These are phyloP conservation scores for Pleurotus platypus DNA, from an alignment of 768 basidiomycete genomes.

Conservation along the genomic window DNA sequence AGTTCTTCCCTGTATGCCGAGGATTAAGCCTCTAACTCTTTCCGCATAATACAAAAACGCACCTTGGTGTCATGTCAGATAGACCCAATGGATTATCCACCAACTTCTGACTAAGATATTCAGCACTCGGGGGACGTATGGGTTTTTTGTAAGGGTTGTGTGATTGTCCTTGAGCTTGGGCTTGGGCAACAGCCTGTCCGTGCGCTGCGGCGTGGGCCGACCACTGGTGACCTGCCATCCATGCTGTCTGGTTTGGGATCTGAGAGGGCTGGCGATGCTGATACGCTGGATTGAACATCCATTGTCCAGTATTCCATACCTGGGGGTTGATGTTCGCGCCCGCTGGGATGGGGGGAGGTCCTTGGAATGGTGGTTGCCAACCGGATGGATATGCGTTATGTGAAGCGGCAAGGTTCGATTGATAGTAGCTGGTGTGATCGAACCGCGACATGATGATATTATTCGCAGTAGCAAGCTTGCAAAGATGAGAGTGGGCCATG, in stretches of 20 bases:
- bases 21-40: too few species aligned
- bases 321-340: conserved; percentile 39
- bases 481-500: conserved; percentile 1
- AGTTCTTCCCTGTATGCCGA: conserved; percentile 26
- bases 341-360: conserved; percentile 55
- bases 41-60: conserved; percentile 19
- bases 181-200: conserved; percentile 19
- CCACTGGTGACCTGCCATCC: conserved; percentile 19
- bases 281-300: conserved; percentile 47
- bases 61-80: conserved; percentile 64
- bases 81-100: conserved; percentile 64
- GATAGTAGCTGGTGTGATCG: background rate
- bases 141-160: conserved; percentile 65
- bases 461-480: background rate
- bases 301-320: conserved; percentile 51
- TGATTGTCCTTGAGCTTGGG: conserved; percentile 21
- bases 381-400: conserved; percentile 7
- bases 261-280: conserved; percentile 22
- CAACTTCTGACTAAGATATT: conserved; percentile 59
- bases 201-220: conserved; percentile 18
- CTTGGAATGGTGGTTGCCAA: conserved; percentile 28
- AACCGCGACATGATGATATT: background rate
- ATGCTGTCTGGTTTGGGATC: conserved; percentile 19
- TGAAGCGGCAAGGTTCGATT: background rate
- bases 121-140: conserved; percentile 57